Evolutionary conservation across 495 filamentous ascomycete genomes (phyloP).

Genomic region (Penicillium taxi): DNA sequence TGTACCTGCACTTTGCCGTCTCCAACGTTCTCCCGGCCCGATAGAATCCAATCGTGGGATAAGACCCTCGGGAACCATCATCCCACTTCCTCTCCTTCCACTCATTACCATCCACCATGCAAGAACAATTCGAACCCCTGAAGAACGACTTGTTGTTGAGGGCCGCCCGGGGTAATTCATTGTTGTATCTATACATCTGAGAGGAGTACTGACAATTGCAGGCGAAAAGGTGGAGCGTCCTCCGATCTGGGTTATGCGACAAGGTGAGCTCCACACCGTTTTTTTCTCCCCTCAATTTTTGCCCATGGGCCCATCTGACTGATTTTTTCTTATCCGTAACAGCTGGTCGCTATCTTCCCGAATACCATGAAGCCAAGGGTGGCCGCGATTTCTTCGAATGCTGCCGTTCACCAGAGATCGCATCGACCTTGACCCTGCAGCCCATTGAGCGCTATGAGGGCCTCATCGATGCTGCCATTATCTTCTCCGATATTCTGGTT

Average conservation of each 20-base stretch:
- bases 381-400: constrained; percentile 90
- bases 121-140: constrained; percentile 63
- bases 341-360: constrained; percentile 96
- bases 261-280: constrained; percentile 51
- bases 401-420: constrained; percentile 86
- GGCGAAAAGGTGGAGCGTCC: constrained; percentile 84
- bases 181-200: neutral
- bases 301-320: constrained; percentile 1
- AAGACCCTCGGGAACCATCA: constrained; percentile 15
- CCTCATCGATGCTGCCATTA: constrained; percentile 93
- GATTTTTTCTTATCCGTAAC: constrained; percentile 8
- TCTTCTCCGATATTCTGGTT: constrained; percentile 97
- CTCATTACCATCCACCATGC: constrained; percentile 41
- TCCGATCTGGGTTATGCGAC: constrained; percentile 98
- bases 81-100: constrained; percentile 23
- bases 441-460: constrained; percentile 86
- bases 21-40: constrained; percentile 8
- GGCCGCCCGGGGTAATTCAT: constrained; percentile 66
- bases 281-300: neutral
- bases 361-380: constrained; percentile 93
- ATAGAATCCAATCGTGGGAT: constrained; percentile 8
- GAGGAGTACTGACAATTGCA: constrained; percentile 32
- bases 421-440: constrained; percentile 85
- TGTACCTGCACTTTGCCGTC: too few relatives aligned
- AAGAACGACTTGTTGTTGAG: constrained; percentile 86